Percentiles rank a stretch among this genome's conserved stretches.
Evolutionary conservation across 805 yeast species (phyloP).

Genomic region (Komagataella phaffii): DNA sequence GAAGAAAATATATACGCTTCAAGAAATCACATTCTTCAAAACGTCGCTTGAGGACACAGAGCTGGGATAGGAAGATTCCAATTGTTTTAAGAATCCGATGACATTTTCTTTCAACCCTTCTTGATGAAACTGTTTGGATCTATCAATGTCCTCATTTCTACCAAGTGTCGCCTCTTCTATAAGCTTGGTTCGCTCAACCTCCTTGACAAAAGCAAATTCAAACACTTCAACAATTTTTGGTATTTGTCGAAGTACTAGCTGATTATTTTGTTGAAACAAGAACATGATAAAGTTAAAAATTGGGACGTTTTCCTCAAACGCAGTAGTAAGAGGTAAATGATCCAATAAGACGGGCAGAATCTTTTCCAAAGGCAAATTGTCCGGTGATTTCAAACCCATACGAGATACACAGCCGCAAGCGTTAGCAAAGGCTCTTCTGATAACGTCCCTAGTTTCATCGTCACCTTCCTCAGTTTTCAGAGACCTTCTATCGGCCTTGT

Average conservation of each 20-base stretch:
- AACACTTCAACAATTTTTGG: slow-evolving; percentile 55
- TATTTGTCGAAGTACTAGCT: slow-evolving; percentile 38
- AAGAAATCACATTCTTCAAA: slow-evolving; percentile 28
- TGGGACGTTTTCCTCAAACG: slow-evolving; percentile 87
- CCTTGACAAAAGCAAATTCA: slow-evolving; percentile 60
- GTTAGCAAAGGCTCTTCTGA: slow-evolving; percentile 79
- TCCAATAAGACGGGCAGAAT: slow-evolving; percentile 61
- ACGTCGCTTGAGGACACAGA: slow-evolving; percentile 39
- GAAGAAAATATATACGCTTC: neutral
- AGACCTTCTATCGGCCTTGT: slow-evolving; percentile 64
- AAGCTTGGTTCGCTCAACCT: slow-evolving; percentile 57
- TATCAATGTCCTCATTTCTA: slow-evolving; percentile 71
- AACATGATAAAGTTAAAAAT: slow-evolving; percentile 66
- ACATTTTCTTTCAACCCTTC: slow-evolving; percentile 55
- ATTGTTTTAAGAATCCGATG: slow-evolving; percentile 55
- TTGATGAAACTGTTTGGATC: slow-evolving; percentile 64
- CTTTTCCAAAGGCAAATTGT: slow-evolving; percentile 63
- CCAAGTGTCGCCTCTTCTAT: slow-evolving; percentile 69
- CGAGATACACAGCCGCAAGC: slow-evolving; percentile 97
- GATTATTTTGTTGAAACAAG: slow-evolving; percentile 53
- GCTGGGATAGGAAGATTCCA: slow-evolving; percentile 54
- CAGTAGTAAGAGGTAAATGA: slow-evolving; percentile 79
- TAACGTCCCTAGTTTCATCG: slow-evolving; percentile 67
- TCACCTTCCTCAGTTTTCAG: slow-evolving; percentile 49
- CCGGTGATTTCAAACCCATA: slow-evolving; percentile 62